Evolutionary conservation across 805 yeast genomes (phyloP).

Genomic region (Schwanniomyces pseudopolymorphus): DNA sequence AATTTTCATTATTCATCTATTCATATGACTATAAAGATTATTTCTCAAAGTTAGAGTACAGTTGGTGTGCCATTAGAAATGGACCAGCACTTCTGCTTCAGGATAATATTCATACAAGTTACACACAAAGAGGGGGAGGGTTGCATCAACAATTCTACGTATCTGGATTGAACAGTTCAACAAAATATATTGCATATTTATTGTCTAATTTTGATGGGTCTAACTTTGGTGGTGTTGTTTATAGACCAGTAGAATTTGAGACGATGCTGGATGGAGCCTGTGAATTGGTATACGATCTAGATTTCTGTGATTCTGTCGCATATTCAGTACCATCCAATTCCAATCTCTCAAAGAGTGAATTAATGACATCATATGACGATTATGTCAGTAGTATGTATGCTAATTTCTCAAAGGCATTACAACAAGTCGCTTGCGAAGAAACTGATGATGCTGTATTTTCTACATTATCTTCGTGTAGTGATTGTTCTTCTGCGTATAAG

Average conservation of each 20-base stretch:
- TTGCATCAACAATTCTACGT: conserved; percentile 63
- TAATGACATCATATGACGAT: conserved; percentile 54
- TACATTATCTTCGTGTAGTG: conserved; percentile 68
- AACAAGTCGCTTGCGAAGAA: conserved; percentile 74
- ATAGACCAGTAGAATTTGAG: conserved; percentile 54
- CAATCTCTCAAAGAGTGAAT: conserved; percentile 11
- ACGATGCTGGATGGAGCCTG: conserved; percentile 60
- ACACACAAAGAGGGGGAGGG: conserved; percentile 47
- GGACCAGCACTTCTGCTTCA: conserved; percentile 43
- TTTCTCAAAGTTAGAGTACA: conserved; percentile 43
- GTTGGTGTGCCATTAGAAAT: conserved; percentile 71
- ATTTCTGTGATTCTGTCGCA: conserved; percentile 79
- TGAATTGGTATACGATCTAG: conserved; percentile 68
- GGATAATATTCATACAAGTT: conserved; percentile 25
- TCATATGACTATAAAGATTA: conserved; percentile 35
- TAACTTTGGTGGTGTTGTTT: conserved; percentile 62
- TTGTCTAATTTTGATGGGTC: conserved; percentile 46
- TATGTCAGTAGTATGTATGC: conserved; percentile 54
- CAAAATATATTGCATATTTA: conserved; percentile 64
- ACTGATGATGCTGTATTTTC: conserved; percentile 67
- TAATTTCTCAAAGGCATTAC: conserved; percentile 74
- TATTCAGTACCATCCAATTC: conserved; percentile 70
- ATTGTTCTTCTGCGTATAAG: conserved; percentile 70
- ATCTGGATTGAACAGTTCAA: conserved; percentile 57
- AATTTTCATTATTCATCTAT: conserved; percentile 48